Percentiles rank a stretch among this genome's conserved stretches.
These are phyloP conservation scores for Persicaria tinctoria DNA, from an alignment of 148 eudicot species.

Conservation along the genomic window DNA sequence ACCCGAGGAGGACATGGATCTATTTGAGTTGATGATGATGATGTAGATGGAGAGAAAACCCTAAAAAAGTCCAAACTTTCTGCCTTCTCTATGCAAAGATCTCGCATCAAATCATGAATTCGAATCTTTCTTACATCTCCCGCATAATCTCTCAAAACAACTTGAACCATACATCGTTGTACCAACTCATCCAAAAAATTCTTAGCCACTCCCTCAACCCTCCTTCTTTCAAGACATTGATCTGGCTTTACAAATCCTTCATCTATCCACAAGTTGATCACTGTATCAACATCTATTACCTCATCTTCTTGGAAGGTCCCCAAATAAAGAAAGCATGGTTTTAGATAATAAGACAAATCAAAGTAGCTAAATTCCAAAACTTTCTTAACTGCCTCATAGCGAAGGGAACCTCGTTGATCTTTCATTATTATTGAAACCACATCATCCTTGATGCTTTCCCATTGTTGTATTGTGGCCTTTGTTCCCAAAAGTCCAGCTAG, in stretches of 20 bases:
- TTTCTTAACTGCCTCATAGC: neutral
- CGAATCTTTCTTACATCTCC: neutral
- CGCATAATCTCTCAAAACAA: neutral
- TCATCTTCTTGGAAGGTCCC: conserved; percentile 12
- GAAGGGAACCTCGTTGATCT: neutral
- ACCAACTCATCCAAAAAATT: conserved; percentile 4
- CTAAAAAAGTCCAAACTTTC: neutral
- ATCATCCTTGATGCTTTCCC: conserved; percentile 5
- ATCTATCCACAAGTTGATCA: conserved; percentile 8
- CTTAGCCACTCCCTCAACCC: neutral
- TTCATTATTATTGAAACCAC: conserved; percentile 1
- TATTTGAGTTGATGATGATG: neutral
- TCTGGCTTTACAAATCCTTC: conserved; percentile 10
- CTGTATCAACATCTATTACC: neutral
- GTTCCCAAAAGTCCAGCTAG: conserved; percentile 2
- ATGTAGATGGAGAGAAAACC: neutral
- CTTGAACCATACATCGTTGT: conserved; percentile 2
- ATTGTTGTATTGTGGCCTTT: neutral
- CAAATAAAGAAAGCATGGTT: conserved; percentile 8
- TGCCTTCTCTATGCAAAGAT: conserved; percentile 10
- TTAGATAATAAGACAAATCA: conserved; percentile 10
- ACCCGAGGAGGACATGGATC: no score
- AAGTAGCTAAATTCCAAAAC: conserved; percentile 7
- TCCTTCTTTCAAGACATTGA: neutral
- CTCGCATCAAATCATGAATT: conserved; percentile 10